Evolutionary conservation across 2,329 filamentous ascomycete genomes (phyloP).

Genomic region (Penicillium sp.): DNA sequence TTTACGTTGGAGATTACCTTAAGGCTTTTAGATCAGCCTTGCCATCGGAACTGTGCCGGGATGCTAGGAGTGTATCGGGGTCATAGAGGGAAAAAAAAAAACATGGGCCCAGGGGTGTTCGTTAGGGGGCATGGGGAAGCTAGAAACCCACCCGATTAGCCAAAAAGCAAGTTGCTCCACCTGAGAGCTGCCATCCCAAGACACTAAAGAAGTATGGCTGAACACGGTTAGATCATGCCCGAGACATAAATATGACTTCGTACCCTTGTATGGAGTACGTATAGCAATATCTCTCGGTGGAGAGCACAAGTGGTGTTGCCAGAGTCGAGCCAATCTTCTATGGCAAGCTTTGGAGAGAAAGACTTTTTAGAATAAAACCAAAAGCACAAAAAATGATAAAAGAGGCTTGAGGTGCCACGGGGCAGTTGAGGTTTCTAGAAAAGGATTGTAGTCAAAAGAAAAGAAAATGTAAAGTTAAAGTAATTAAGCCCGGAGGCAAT

Average conservation of each 20-base stretch:
- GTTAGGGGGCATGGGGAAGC: conserved; percentile 34
- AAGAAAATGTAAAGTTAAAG: not conserved
- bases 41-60: conserved; percentile 19
- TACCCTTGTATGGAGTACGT: not conserved
- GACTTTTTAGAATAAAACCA: no score
- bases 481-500: not conserved
- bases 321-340: not conserved
- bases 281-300: not conserved
- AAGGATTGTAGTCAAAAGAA: not conserved
- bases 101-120: conserved; percentile 30
- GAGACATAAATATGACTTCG: not conserved
- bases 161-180: conserved; percentile 29
- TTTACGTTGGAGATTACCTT: conserved; percentile 7
- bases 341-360: not conserved
- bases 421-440: not conserved
- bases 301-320: not conserved
- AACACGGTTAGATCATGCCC: conserved; percentile 1
- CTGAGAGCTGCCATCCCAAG: conserved; percentile 28
- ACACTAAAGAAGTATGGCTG: conserved; percentile 15
- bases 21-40: conserved; percentile 23
- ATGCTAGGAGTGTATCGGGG: conserved; percentile 16
- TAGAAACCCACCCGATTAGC: conserved; percentile 33
- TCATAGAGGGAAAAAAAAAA: conserved; percentile 8
- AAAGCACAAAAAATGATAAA: not conserved
- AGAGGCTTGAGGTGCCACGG: not conserved